Evolutionary conservation across 2,329 filamentous ascomycete genomes (phyloP), one percentile per base, ranked within the genome.

Genomic region (Sclerotinia sclerotiorum): DNA sequence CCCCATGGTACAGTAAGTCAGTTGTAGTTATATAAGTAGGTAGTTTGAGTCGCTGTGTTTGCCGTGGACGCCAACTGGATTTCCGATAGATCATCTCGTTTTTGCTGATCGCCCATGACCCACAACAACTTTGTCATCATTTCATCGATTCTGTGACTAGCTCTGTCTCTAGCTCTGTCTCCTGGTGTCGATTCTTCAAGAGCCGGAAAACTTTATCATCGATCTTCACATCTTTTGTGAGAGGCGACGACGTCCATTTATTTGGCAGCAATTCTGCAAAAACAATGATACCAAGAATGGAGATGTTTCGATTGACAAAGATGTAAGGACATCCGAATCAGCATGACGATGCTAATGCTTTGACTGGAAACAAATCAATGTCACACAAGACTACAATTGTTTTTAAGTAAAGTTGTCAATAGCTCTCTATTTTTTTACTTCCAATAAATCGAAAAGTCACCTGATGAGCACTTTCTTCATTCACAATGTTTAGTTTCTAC

Each of bases 101-200:
- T 35, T 35, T 1, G 52, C 32, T 15, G 54, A 24, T 57, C 32
- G n/a, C 21, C 21, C 54, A 56, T 39, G 55, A 58, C 35, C 55
- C 55, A 42, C n/a, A 27, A 27, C 55, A 57, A 42, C 21, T 57
- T 42, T 42, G 55, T 57, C 35, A 42, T 57, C 35, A 57, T 24
- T 55, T 21, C 52, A 55, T 55, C 10, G 1, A 7, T 44, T 35
- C 44, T 27, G 56, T 58, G 56, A 58, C 56, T 17, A 27, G 32
- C 54, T n/a, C n/a, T n/a, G n/a, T n/a, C n/a, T n/a, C n/a, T n/a
- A n/a, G n/a, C n/a, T n/a, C 15, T 39, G 8, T 39, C 32, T 57
- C n/a, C 17, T 57, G 54, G 54, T 24, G 21, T 24, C n/a, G 1
- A 27, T 58, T 44, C 35, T 19, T 58, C 24, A 29, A 44, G 11